Evolutionary conservation across 257 asterid species (phyloP).

Genomic region (Rhazya stricta): DNA sequence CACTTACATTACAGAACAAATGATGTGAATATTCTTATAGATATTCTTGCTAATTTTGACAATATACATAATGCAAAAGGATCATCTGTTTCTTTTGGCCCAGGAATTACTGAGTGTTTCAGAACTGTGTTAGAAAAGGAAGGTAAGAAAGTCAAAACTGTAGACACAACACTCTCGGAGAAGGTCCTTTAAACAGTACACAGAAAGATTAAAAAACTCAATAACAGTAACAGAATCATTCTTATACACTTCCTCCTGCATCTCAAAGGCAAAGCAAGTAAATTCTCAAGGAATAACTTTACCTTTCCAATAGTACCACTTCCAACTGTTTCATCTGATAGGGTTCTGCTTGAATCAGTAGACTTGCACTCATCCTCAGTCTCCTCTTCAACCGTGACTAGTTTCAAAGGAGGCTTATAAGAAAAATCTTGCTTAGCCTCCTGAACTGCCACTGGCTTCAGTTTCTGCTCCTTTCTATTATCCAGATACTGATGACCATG

Average conservation of each 20-base stretch:
- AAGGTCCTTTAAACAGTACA: neutral
- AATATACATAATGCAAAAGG: neutral
- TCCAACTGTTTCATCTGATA: conserved; percentile 42
- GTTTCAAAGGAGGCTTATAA: conserved; percentile 32
- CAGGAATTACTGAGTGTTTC: neutral
- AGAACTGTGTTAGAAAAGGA: neutral
- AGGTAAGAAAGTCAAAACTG: neutral
- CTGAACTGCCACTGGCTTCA: conserved; percentile 38
- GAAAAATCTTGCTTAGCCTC: conserved; percentile 39
- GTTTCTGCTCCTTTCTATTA: conserved; percentile 38
- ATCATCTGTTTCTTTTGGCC: neutral
- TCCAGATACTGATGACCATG: conserved; percentile 27
- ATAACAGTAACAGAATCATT: neutral
- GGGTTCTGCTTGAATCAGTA: conserved; percentile 42
- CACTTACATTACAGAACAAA: neutral
- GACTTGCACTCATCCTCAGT: conserved; percentile 59
- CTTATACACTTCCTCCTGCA: neutral
- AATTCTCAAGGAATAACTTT: conserved; percentile 30
- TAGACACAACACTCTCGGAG: neutral
- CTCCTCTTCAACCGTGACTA: conserved; percentile 68
- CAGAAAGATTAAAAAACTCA: neutral
- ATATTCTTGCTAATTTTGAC: no score
- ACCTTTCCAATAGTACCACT: conserved; percentile 29
- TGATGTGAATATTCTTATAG: neutral
- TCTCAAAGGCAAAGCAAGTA: conserved; percentile 14